phyloP scores from a whole-genome alignment of 176 grass and related monocot genomes.

The Coix lacrymajobi region DNA sequence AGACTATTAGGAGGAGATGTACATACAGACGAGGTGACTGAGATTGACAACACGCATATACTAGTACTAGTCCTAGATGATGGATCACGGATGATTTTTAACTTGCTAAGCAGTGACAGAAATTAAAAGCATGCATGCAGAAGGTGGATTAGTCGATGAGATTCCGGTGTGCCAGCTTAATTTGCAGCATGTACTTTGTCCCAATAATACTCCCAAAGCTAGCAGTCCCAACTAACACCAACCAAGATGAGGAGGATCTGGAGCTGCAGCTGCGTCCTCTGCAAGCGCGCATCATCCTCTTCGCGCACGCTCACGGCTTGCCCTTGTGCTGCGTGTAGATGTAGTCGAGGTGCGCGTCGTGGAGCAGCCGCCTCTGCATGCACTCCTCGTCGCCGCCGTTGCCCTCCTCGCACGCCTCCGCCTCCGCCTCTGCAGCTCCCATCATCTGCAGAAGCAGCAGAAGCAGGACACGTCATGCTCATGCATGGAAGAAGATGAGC shows the following conservation, averaged over 20 bases:
- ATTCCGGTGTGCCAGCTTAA: neutral
- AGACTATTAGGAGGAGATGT: neutral
- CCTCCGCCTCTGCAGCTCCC: neutral
- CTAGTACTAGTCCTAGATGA: neutral
- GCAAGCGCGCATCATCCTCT: neutral
- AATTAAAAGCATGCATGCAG: neutral
- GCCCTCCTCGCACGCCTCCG: neutral
- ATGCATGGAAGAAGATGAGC: neutral
- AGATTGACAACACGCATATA: neutral
- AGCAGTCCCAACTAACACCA: neutral
- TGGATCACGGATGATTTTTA: neutral
- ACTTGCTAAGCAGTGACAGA: neutral
- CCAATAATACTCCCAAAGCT: too few relatives aligned
- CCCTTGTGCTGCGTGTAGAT: constrained; percentile 56
- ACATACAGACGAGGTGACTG: neutral
- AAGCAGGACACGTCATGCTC: too few relatives aligned
- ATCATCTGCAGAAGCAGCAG: constrained; percentile 1
- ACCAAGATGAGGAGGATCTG: neutral
- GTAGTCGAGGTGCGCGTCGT: constrained; percentile 49
- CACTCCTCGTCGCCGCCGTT: constrained; percentile 26
- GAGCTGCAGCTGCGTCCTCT: neutral
- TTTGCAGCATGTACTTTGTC: neutral
- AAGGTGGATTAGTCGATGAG: neutral
- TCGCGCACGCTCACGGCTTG: constrained; percentile 21
- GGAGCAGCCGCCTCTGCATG: constrained; percentile 33